Conservation (phyloP, 352 stramenopile species). For the Phytopythium oedochilum region DNA sequence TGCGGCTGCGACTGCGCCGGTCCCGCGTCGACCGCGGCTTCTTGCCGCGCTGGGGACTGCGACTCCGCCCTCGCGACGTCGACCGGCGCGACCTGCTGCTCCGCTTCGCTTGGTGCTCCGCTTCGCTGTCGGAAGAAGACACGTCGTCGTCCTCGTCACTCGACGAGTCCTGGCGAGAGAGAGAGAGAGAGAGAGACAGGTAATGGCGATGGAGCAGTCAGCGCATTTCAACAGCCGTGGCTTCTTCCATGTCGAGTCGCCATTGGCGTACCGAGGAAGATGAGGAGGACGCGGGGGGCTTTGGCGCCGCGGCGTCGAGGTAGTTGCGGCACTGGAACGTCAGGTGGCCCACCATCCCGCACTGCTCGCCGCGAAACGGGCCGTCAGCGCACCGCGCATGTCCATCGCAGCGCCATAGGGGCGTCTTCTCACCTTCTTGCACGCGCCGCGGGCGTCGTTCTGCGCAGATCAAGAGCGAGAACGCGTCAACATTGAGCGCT, state of each 20-base stretch:
- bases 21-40: constrained; percentile 3
- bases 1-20: constrained; percentile 25
- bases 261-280: constrained; percentile 36
- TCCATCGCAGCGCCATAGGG: no score
- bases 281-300: constrained; percentile 32
- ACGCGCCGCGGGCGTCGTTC: constrained; percentile 73
- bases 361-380: constrained; percentile 28
- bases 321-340: constrained; percentile 90
- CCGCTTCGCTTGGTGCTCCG: constrained; percentile 13
- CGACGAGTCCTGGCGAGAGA: constrained; percentile 24
- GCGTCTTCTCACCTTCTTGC: constrained; percentile 75
- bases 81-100: constrained; percentile 18
- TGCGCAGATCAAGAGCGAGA: constrained; percentile 10
- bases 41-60: constrained; percentile 17
- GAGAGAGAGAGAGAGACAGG: no score
- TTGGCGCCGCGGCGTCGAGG: constrained; percentile 33
- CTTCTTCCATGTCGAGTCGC: no score
- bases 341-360: constrained; percentile 88
- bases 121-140: constrained; percentile 21
- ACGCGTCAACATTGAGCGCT: no score
- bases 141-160: constrained; percentile 29
- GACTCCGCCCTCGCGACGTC: constrained; percentile 15
- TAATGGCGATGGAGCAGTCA: neutral
- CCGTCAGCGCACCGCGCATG: neutral
- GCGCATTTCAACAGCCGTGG: neutral